These are phyloP conservation scores for Fusarium xyrophilum DNA, from an alignment of 2,329 filamentous ascomycete genomes.

Conservation along the genomic window DNA sequence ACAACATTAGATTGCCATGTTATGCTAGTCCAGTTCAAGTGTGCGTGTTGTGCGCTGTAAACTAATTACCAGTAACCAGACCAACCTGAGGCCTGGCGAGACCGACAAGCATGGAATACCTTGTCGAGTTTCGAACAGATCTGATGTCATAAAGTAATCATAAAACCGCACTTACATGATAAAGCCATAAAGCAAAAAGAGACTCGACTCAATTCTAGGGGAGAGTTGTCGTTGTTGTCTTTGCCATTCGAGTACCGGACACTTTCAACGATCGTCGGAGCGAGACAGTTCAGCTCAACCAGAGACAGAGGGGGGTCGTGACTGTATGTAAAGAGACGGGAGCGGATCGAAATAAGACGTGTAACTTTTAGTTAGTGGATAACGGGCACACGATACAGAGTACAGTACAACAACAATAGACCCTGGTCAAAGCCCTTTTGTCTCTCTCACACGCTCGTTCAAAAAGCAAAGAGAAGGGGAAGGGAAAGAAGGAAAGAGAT, in stretches of 20 bases:
- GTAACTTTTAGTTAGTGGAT: constrained; percentile 8
- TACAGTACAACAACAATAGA: constrained; percentile 16
- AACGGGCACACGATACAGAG: constrained; percentile 11
- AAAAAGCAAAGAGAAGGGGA: background rate
- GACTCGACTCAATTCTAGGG: background rate
- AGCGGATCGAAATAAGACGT: constrained; percentile 13
- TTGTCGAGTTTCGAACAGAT: constrained; percentile 16
- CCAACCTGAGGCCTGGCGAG: constrained; percentile 27
- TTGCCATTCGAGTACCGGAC: constrained; percentile 3
- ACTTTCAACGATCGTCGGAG: constrained; percentile 14
- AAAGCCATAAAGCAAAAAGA: constrained; percentile 29
- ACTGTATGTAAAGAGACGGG: background rate
- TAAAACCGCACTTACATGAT: constrained; percentile 22
- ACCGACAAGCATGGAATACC: constrained; percentile 17
- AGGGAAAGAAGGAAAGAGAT: too few species aligned
- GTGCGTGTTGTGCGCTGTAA: constrained; percentile 4
- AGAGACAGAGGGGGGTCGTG: constrained; percentile 16
- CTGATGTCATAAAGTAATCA: constrained; percentile 29
- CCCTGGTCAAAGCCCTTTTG: constrained; percentile 18
- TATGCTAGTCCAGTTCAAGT: constrained; percentile 24
- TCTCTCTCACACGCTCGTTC: constrained; percentile 13
- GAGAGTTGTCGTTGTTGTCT: constrained; percentile 1
- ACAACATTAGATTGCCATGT: constrained; percentile 35
- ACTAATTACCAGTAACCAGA: constrained; percentile 26
- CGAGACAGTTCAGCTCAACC: background rate